Conservation (phyloP, 371 early-diverging fungal species). For the Choanephora cucurbitarum region DNA sequence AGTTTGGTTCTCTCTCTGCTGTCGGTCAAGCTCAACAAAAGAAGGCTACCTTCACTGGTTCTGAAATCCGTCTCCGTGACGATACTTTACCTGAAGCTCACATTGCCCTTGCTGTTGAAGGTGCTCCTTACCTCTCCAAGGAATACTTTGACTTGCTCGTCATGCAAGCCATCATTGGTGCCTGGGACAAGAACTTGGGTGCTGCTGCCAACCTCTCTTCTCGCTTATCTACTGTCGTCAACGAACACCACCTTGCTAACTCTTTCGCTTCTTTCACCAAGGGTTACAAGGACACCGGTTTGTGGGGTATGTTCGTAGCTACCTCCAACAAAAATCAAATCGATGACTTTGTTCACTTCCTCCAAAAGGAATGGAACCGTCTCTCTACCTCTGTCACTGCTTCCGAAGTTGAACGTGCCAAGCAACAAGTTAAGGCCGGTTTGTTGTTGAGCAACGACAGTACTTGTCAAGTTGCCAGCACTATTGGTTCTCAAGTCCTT, state of each 20-base stretch:
- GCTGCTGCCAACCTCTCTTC: conserved; percentile 84
- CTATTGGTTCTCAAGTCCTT: conserved; percentile 93
- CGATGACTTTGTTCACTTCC: conserved; percentile 86
- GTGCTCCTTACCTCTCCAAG: conserved; percentile 85
- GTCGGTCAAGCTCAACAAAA: conserved; percentile 34
- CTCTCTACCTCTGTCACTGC: conserved; percentile 83
- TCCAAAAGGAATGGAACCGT: conserved; percentile 90
- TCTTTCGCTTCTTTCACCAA: conserved; percentile 97
- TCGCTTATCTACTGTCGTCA: conserved; percentile 77
- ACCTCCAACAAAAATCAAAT: conserved; percentile 78
- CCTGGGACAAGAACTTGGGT: conserved; percentile 91
- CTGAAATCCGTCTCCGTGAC: conserved; percentile 89
- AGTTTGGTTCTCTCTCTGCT: conserved; percentile 70
- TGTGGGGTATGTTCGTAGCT: conserved; percentile 92
- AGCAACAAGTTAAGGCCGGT: conserved; percentile 94
- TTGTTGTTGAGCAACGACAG: conserved; percentile 86
- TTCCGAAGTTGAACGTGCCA: conserved; percentile 93
- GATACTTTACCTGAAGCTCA: conserved; percentile 92
- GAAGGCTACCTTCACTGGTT: conserved; percentile 80
- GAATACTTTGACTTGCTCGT: conserved; percentile 94
- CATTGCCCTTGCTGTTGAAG: conserved; percentile 94
- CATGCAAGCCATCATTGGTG: conserved; percentile 89
- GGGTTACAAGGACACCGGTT: conserved; percentile 93
- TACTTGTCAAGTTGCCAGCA: conserved; percentile 86
- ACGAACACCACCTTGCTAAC: conserved; percentile 85